Evolutionary conservation across 371 early-diverging fungal species (phyloP).

Genomic region (Caulochytrium protostelioides): DNA sequence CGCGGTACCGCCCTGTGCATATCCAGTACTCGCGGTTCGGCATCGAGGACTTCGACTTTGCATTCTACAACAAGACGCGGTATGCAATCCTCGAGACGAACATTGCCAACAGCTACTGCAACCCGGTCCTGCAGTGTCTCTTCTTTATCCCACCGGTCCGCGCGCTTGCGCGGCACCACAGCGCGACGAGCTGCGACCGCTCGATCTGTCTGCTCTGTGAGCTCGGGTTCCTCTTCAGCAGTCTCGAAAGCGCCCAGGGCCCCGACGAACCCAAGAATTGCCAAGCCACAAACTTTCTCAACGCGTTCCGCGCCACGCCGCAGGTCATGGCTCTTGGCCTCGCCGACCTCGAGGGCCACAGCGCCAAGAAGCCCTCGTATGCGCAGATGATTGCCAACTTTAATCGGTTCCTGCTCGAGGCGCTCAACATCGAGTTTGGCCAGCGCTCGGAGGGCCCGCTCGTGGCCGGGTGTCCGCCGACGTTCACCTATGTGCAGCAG

Average conservation of each 20-base stretch:
- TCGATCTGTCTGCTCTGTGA: constrained; percentile 72
- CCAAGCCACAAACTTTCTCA: constrained; percentile 74
- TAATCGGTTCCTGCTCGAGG: constrained; percentile 71
- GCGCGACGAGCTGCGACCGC: too few species aligned
- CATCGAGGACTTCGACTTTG: constrained; percentile 92
- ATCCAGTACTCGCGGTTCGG: constrained; percentile 71
- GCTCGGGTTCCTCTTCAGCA: constrained; percentile 68
- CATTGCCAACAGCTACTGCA: constrained; percentile 68
- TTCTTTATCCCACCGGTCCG: constrained; percentile 43
- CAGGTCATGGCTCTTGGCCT: constrained; percentile 64
- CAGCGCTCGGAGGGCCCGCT: constrained; percentile 1
- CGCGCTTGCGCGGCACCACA: constrained; percentile 46
- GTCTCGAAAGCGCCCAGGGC: constrained; percentile 70
- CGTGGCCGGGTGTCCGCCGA: not conserved
- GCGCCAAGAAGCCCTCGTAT: too few species aligned
- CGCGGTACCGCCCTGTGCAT: constrained; percentile 49
- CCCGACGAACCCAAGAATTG: too few species aligned
- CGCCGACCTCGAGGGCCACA: constrained; percentile 37
- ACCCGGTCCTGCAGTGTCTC: constrained; percentile 65
- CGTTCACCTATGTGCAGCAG: constrained; percentile 35
- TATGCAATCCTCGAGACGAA: constrained; percentile 79
- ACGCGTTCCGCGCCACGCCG: constrained; percentile 54
- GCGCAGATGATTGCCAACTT: constrained; percentile 57
- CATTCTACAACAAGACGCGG: constrained; percentile 63
- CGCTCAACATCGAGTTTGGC: constrained; percentile 44